Evolutionary conservation across 1,284 basidiomycete genomes (phyloP).

Genomic region (Austroboletus niveus): DNA sequence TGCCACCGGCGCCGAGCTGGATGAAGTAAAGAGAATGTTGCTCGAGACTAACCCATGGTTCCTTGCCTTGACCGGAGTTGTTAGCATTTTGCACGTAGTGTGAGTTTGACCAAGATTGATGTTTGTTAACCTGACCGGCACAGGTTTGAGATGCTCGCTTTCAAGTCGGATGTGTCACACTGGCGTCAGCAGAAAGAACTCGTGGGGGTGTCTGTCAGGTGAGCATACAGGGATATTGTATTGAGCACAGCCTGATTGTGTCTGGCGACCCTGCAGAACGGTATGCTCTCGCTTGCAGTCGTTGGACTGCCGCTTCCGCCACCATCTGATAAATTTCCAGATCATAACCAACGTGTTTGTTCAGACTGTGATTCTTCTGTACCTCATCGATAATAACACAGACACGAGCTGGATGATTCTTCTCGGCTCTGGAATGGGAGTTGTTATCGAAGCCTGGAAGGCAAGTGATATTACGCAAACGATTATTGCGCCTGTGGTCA

Average conservation of each 20-base stretch:
- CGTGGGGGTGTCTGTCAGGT: conserved; percentile 82
- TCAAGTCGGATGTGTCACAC: conserved; percentile 91
- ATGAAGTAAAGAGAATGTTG: conserved; percentile 92
- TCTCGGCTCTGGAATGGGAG: conserved; percentile 83
- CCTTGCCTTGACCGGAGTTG: conserved; percentile 76
- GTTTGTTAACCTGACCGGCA: conserved; percentile 1
- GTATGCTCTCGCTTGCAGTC: conserved; percentile 30
- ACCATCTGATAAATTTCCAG: conserved; percentile 34
- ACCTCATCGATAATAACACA: conserved; percentile 92
- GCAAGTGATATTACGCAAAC: conserved; percentile 37
- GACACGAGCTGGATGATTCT: conserved; percentile 98
- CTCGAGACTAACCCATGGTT: conserved; percentile 94
- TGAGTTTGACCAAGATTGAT: conserved; percentile 40
- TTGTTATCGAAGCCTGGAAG: conserved; percentile 97
- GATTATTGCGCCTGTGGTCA: conserved; percentile 15
- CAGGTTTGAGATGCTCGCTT: conserved; percentile 92
- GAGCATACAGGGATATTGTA: conserved; percentile 12
- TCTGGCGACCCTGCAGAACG: conserved; percentile 36
- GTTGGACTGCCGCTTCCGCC: conserved; percentile 8
- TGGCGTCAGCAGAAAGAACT: conserved; percentile 92
- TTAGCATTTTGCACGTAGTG: conserved; percentile 86
- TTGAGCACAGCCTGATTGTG: conserved; percentile 9
- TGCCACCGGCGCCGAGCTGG: conserved; percentile 68
- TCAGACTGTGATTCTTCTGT: conserved; percentile 85
- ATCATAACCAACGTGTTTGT: conserved; percentile 94